Percentiles rank a stretch among this genome's conserved stretches.
These are phyloP conservation scores for Anacardium occidentale DNA, from an alignment of 345 rosid species.

Conservation along the genomic window DNA sequence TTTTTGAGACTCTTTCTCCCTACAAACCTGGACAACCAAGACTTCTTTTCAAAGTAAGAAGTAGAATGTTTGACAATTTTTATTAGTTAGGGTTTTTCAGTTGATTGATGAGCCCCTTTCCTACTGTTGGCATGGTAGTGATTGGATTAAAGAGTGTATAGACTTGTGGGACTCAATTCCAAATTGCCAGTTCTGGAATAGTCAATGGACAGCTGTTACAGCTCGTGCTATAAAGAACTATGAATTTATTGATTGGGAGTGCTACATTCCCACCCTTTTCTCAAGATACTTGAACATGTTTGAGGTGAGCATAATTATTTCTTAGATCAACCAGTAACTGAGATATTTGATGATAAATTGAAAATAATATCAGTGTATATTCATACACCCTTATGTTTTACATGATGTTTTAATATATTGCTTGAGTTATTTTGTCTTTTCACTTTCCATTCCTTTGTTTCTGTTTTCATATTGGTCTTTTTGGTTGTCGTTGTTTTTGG, in stretches of 20 bases:
- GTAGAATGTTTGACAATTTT: constrained; percentile 11
- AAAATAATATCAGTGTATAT: neutral
- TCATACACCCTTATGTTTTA: neutral
- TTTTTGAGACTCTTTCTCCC: constrained; percentile 94
- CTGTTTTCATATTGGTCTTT: neutral
- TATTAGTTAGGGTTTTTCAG: constrained; percentile 14
- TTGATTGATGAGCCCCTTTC: constrained; percentile 10
- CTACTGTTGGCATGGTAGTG: constrained; percentile 49
- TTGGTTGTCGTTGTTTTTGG: neutral
- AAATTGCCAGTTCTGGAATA: constrained; percentile 96
- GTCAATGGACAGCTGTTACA: constrained; percentile 89
- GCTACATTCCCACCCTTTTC: constrained; percentile 72
- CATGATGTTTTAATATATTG: constrained; percentile 3
- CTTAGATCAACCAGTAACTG: neutral
- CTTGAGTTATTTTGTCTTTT: neutral
- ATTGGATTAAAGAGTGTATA: constrained; percentile 68
- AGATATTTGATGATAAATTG: neutral
- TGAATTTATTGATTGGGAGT: constrained; percentile 73
- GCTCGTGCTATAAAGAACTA: constrained; percentile 87
- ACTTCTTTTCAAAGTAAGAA: constrained; percentile 83
- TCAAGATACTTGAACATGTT: constrained; percentile 87
- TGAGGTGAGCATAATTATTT: constrained; percentile 63
- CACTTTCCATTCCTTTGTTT: too few species aligned
- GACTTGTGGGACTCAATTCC: constrained; percentile 90
- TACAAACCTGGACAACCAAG: constrained; percentile 76